Evolutionary conservation across 257 asterid species (phyloP).

Genomic region (Ballota nigra): DNA sequence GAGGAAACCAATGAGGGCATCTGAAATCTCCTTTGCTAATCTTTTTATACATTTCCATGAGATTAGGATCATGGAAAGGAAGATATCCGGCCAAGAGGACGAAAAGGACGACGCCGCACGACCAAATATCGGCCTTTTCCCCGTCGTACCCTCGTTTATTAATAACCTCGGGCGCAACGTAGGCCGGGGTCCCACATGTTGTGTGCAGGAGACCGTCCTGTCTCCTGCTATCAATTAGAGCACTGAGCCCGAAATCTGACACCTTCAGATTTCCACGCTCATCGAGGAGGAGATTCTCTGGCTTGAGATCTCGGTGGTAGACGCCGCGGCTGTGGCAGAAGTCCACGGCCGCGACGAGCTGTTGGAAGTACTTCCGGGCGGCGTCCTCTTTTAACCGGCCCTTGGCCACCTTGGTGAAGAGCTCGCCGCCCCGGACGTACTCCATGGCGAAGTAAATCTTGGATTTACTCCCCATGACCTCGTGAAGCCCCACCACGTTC

Average conservation of each 20-base stretch:
- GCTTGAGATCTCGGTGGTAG: conserved; percentile 89
- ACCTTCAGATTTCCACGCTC: conserved; percentile 70
- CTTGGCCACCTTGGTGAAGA: conserved; percentile 75
- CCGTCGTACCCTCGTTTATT: conserved; percentile 73
- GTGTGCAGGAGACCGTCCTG: conserved; percentile 91
- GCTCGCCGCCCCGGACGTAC: conserved; percentile 79
- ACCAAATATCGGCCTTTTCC: conserved; percentile 90
- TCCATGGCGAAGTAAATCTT: conserved; percentile 86
- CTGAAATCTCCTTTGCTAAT: conserved; percentile 65
- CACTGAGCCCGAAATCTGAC: conserved; percentile 86
- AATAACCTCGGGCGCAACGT: conserved; percentile 95
- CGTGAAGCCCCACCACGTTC: conserved; percentile 73
- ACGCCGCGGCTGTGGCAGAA: conserved; percentile 90
- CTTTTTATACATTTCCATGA: conserved; percentile 76
- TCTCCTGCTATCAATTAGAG: conserved; percentile 60
- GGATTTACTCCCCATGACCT: conserved; percentile 82
- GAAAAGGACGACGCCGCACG: conserved; percentile 80
- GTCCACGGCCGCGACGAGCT: conserved; percentile 76
- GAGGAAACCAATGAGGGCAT: conserved; percentile 88
- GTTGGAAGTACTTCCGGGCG: conserved; percentile 75
- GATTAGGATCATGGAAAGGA: conserved; percentile 75
- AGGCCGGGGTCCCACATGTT: conserved; percentile 93
- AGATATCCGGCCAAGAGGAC: conserved; percentile 81
- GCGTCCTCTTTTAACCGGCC: conserved; percentile 83
- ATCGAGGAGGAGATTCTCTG: conserved; percentile 84